Evolutionary conservation across 1,139 yeast genomes (phyloP).

Genomic region (Meyerozyma carpophila): DNA sequence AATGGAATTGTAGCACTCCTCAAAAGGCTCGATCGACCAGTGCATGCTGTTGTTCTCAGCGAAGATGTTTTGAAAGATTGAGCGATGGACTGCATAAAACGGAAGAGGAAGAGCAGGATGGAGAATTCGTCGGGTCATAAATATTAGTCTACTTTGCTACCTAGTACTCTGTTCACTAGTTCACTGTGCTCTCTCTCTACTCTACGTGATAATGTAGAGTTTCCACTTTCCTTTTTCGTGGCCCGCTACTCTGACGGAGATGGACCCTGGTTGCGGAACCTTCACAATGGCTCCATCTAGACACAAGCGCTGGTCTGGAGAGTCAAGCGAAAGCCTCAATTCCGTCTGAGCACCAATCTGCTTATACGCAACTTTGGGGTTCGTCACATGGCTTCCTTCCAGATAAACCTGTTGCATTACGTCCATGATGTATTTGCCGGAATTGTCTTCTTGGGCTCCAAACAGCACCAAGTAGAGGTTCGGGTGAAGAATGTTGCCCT

Average conservation of each 20-base stretch:
- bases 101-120: background rate
- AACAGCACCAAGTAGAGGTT: conserved; percentile 54
- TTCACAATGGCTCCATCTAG: conserved; percentile 46
- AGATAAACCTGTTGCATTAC: conserved; percentile 58
- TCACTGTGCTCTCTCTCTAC: too few species aligned
- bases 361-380: conserved; percentile 40
- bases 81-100: background rate
- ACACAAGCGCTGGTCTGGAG: conserved; percentile 36
- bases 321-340: conserved; percentile 16
- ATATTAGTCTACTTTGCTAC: too few species aligned
- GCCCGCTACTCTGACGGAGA: conserved; percentile 15
- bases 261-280: conserved; percentile 21
- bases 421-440: conserved; percentile 38
- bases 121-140: background rate
- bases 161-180: too few species aligned
- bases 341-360: conserved; percentile 22
- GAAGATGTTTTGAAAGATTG: background rate
- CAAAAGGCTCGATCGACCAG: conserved; percentile 33
- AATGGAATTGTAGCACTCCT: conserved; percentile 33
- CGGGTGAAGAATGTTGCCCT: conserved; percentile 47
- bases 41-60: conserved; percentile 6
- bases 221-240: conserved; percentile 21
- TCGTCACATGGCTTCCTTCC: conserved; percentile 48
- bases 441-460: conserved; percentile 23
- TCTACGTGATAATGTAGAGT: conserved; percentile 5